Evolutionary conservation across 2,329 filamentous ascomycete genomes (phyloP), one percentile per base, ranked within the genome.

Genomic region (Aspergillus candidus): DNA sequence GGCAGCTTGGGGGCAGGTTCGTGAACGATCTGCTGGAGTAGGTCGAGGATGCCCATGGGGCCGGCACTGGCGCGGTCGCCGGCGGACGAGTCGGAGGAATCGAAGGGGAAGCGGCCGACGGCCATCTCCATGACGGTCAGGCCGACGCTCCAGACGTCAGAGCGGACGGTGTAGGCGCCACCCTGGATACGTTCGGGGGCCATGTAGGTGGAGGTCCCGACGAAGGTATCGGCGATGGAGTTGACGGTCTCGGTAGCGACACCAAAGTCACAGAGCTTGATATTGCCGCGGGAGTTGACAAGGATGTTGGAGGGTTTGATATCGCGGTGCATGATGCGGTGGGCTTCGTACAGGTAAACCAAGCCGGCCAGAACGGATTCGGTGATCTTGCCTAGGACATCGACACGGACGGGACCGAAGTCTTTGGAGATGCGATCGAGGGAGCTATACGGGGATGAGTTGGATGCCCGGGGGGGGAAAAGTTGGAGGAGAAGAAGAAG

Each of bases 131-230:
- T 97, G 50, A 98, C 82, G 0, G 84, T 85, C 54, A 98, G 74
- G 29, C 93, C 93, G 51, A 96, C 94, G 77, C 90, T 96, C 93
- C 93, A 98, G 4, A 98, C 93, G 65, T 98, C 93, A 11, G 90
- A 96, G 68, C 96, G 96, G 59, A 98, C 91, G 0, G 91, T 95
- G 69, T 98, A 98, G 58, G 88, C 89, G 52, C 93, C 89, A 50
- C 93, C 93, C 66, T 97, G 90, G 55, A 98, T 98, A 66, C 93
- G 82, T 72, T 98, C 93, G 0, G 93, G 93, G 0, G 93, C 93
- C 93, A 98, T 98, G 74, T 98, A 98, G 44, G 93, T 98, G 32
- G 93, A 96, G 2, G 93, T 98, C 41, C 93, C 93, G 31, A 98
- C 93, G 60, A 98, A 98, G 1, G 93, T 98, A 63, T 97, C 91